These are phyloP conservation scores for Casuarina glauca DNA, from an alignment of 306 rosid species.

Conservation along the genomic window DNA sequence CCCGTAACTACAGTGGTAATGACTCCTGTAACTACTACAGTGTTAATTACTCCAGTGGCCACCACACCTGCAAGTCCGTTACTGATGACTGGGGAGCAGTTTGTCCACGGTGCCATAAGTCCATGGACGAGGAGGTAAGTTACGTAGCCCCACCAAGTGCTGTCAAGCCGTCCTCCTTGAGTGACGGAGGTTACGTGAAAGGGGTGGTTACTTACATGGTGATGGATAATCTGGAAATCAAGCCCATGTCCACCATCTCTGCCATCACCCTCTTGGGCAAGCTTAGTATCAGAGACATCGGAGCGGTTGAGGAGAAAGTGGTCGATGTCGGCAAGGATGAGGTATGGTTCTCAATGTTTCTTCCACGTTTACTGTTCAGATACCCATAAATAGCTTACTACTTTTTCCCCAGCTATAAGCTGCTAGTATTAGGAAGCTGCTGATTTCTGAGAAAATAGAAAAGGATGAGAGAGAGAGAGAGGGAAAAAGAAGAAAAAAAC, in stretches of 20 bases:
- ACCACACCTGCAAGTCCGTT: too few species aligned
- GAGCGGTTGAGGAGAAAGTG: constrained; percentile 25
- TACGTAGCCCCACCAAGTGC: neutral
- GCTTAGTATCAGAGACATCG: constrained; percentile 26
- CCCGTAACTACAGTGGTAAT: too few species aligned
- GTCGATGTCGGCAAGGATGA: constrained; percentile 26
- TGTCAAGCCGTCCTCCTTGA: neutral
- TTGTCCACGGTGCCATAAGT: too few species aligned
- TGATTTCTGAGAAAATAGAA: too few species aligned
- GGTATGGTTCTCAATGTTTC: constrained; percentile 8
- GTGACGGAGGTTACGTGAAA: constrained; percentile 25
- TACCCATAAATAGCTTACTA: too few species aligned
- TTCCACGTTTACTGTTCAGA: neutral
- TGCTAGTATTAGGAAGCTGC: too few species aligned
- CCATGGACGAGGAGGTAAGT: neutral
- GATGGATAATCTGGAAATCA: constrained; percentile 38
- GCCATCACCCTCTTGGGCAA: constrained; percentile 10
- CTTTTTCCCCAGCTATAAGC: neutral
- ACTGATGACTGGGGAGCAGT: too few species aligned
- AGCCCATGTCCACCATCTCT: constrained; percentile 27
- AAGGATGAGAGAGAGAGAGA: too few species aligned
- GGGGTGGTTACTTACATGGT: constrained; percentile 37
- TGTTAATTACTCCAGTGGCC: neutral
- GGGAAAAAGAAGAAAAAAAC: too few species aligned
- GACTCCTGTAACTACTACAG: neutral